These are phyloP conservation scores for Chrysopogon serrulatus DNA, from an alignment of 176 grass and related monocot genomes.

Conservation along the genomic window DNA sequence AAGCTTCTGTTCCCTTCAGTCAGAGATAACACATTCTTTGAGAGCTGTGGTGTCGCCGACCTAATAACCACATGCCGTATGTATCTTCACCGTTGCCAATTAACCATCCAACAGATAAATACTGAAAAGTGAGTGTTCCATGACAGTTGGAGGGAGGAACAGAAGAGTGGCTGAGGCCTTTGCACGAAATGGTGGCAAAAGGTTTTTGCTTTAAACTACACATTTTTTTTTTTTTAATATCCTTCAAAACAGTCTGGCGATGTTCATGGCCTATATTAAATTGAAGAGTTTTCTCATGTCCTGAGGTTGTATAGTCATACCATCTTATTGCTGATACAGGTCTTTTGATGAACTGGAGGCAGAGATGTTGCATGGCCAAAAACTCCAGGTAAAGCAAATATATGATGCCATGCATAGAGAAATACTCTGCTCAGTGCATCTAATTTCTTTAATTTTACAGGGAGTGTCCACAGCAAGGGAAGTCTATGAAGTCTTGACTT, in stretches of 20 bases:
- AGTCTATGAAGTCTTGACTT: constrained; percentile 78
- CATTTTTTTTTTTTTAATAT: not conserved
- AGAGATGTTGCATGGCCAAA: constrained; percentile 85
- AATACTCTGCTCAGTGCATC: not conserved
- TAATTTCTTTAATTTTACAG: constrained; percentile 34
- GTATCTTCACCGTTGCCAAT: constrained; percentile 33
- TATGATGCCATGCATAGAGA: not conserved
- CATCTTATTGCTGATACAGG: constrained; percentile 42
- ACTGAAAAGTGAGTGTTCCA: constrained; percentile 20
- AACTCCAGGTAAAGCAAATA: constrained; percentile 66
- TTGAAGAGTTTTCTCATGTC: not conserved
- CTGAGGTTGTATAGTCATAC: not conserved
- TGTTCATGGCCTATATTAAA: not conserved
- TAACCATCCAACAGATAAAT: not conserved
- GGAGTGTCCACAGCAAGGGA: constrained; percentile 85
- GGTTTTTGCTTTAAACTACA: constrained; percentile 42
- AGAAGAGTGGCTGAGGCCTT: constrained; percentile 94
- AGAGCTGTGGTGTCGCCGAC: constrained; percentile 96
- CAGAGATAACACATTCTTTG: constrained; percentile 93
- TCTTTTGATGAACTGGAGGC: constrained; percentile 91
- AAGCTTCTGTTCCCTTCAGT: constrained; percentile 88
- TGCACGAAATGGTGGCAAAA: constrained; percentile 85
- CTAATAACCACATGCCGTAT: constrained; percentile 91
- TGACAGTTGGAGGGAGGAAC: constrained; percentile 89
- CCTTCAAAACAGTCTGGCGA: not conserved